phyloP scores from a whole-genome alignment of 352 stramenopile species.

The Globisporangium viniferum region DNA sequence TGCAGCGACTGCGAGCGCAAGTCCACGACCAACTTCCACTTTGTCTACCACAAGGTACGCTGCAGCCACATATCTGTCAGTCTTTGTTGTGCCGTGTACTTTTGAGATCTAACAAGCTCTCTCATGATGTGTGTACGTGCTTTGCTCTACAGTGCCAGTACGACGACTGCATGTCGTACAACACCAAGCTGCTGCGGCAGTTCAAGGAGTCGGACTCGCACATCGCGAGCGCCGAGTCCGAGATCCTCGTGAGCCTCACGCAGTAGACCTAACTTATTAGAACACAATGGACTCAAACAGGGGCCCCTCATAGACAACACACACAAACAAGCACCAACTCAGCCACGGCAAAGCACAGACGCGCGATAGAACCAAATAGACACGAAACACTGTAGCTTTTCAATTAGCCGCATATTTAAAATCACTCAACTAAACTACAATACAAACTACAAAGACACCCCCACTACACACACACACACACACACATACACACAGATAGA shows the following conservation, averaged over 20 bases:
- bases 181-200: conserved; percentile 81
- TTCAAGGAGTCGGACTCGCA: conserved; percentile 50
- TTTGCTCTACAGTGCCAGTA: conserved; percentile 53
- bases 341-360: neutral
- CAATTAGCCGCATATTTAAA: conserved; percentile 5
- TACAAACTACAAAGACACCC: neutral
- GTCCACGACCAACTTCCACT: conserved; percentile 81
- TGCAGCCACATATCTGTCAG: neutral
- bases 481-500: neutral
- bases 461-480: neutral
- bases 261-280: conserved; percentile 13
- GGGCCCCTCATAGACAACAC: neutral
- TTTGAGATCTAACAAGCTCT: neutral
- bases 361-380: no score
- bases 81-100: neutral
- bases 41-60: conserved; percentile 84
- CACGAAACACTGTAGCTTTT: neutral
- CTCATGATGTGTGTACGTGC: neutral
- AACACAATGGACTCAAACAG: neutral
- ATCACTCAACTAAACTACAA: conserved; percentile 4
- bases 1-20: conserved; percentile 87
- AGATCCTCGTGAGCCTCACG: conserved; percentile 32
- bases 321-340: neutral
- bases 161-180: conserved; percentile 79
- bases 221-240: conserved; percentile 31